Evolutionary conservation across 2,329 filamentous ascomycete species (phyloP).

Genomic region (Cercospora canescens): DNA sequence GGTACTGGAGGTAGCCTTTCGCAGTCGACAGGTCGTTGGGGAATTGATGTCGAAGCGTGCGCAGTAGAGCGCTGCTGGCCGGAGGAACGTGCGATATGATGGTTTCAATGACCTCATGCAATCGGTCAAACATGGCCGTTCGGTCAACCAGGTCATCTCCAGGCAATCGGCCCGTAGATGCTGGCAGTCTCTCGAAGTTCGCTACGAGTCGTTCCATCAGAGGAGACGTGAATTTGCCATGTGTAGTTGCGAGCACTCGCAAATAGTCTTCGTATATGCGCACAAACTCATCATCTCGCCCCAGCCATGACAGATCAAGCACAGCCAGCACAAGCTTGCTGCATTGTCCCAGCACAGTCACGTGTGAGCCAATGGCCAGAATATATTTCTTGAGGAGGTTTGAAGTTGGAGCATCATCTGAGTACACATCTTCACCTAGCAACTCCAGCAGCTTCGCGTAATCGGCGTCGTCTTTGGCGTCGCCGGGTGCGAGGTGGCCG

Average conservation of each 20-base stretch:
- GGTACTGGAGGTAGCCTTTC: conserved; percentile 81
- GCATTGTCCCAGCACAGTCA: conserved; percentile 57
- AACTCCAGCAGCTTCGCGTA: conserved; percentile 54
- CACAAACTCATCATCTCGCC: conserved; percentile 60
- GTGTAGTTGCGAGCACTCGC: conserved; percentile 72
- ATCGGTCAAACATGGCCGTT: conserved; percentile 66
- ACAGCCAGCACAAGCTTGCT: conserved; percentile 59
- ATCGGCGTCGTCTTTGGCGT: conserved; percentile 53
- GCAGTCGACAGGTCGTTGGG: conserved; percentile 62
- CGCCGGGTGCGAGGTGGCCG: conserved; percentile 36
- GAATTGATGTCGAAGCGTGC: conserved; percentile 38
- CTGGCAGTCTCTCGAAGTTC: conserved; percentile 67
- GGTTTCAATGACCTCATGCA: conserved; percentile 75
- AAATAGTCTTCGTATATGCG: conserved; percentile 58
- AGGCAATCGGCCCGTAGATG: conserved; percentile 53
- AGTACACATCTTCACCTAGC: conserved; percentile 30
- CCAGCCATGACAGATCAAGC: conserved; percentile 61
- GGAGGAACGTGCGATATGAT: conserved; percentile 80
- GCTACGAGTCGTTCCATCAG: conserved; percentile 79
- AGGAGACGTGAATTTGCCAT: conserved; percentile 72
- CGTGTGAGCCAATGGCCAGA: conserved; percentile 57
- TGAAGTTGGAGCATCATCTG: conserved; percentile 50
- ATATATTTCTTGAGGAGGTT: conserved; percentile 59
- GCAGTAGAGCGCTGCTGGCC: conserved; percentile 68
- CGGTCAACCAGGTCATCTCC: conserved; percentile 60